Percentiles rank a stretch among this genome's conserved stretches.
These are phyloP conservation scores for Scheffersomyces titani DNA, from an alignment of 1,139 yeast species.

Conservation along the genomic window DNA sequence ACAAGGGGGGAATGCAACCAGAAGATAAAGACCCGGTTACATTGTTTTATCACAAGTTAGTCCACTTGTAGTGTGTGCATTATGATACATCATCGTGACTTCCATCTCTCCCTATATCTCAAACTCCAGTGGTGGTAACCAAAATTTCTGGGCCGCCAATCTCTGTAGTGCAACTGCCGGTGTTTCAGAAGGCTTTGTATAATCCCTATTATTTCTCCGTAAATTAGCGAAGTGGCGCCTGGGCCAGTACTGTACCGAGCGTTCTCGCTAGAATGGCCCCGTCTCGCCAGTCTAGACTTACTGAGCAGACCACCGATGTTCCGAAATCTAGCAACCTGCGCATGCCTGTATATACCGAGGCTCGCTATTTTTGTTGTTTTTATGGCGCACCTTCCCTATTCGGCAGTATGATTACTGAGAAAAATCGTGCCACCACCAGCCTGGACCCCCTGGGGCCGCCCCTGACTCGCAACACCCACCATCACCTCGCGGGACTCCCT, in stretches of 20 bases:
- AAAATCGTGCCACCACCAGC: background rate
- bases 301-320: background rate
- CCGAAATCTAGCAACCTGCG: slow-evolving; percentile 5
- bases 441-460: background rate
- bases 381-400: slow-evolving; percentile 3
- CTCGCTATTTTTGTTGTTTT: background rate
- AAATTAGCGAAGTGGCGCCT: background rate
- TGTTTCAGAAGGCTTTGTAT: background rate
- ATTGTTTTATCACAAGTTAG: no score
- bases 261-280: background rate
- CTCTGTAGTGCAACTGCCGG: background rate
- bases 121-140: background rate
- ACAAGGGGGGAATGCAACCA: no score
- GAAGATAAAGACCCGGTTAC: no score
- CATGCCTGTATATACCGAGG: background rate
- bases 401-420: slow-evolving; percentile 3
- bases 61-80: no score
- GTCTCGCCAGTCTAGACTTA: background rate
- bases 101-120: background rate
- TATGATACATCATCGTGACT: background rate
- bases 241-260: background rate
- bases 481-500: slow-evolving; percentile 1
- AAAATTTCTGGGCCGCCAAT: background rate
- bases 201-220: background rate
- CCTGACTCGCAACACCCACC: background rate